These are phyloP conservation scores for Pichia kluyveri DNA, from an alignment of 805 yeast genomes.

Conservation along the genomic window DNA sequence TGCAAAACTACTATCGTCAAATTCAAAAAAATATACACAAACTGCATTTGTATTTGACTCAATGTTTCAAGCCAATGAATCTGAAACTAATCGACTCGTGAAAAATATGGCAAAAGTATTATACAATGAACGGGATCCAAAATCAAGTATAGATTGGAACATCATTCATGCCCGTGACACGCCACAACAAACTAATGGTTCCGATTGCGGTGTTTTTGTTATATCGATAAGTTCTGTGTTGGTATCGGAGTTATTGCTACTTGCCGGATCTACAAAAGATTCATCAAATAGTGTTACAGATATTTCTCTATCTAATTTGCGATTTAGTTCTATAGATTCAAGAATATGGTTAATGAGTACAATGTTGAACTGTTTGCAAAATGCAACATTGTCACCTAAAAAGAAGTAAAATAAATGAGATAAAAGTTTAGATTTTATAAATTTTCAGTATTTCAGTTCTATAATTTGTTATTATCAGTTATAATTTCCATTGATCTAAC, in stretches of 20 bases:
- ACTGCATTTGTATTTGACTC: conserved; percentile 54
- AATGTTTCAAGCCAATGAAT: conserved; percentile 35
- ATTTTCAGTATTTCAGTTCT: too few species aligned
- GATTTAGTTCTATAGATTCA: conserved; percentile 40
- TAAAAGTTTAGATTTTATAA: too few species aligned
- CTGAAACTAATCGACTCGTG: conserved; percentile 26
- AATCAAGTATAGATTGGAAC: conserved; percentile 2
- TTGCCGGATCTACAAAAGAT: conserved; percentile 15
- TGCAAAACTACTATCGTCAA: background rate
- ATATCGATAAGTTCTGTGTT: conserved; percentile 29
- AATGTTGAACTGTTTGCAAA: conserved; percentile 21
- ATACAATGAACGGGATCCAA: conserved; percentile 13
- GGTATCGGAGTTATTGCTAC: conserved; percentile 23
- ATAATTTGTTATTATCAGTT: background rate
- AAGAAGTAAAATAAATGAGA: too few species aligned
- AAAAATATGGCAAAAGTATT: conserved; percentile 23
- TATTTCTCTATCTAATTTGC: conserved; percentile 27
- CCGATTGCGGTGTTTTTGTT: conserved; percentile 54
- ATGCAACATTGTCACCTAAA: background rate
- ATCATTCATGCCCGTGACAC: conserved; percentile 15
- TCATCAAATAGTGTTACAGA: conserved; percentile 1
- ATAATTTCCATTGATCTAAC: conserved; percentile 7
- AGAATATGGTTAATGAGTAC: conserved; percentile 35
- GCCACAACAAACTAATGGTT: conserved; percentile 57
- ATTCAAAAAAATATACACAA: conserved; percentile 32